Conservation (phyloP, 306 rosid species). For the Quercus gilva region DNA sequence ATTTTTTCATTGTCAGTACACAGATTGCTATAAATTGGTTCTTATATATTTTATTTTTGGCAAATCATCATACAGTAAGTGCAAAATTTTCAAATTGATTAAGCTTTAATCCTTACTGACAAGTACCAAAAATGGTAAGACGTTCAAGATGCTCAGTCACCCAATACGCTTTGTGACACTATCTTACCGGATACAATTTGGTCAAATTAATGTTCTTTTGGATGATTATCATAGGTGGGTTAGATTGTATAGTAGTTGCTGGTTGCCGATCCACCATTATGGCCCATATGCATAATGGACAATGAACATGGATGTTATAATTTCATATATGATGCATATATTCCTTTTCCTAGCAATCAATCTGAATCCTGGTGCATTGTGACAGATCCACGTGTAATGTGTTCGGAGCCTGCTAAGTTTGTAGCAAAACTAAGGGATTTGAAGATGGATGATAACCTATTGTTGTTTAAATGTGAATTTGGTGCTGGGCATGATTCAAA, state of each 20-base stretch:
- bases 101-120: background rate
- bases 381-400: constrained; percentile 88
- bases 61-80: background rate
- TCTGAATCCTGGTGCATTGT: constrained; percentile 16
- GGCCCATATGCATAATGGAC: constrained; percentile 1
- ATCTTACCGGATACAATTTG: background rate
- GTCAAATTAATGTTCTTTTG: background rate
- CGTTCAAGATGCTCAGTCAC: background rate
- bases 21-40: background rate
- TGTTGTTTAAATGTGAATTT: constrained; percentile 85
- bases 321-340: constrained; percentile 9
- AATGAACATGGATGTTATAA: background rate
- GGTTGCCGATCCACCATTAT: constrained; percentile 7
- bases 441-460: constrained; percentile 68
- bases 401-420: constrained; percentile 87
- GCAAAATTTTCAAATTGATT: background rate
- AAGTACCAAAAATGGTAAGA: background rate
- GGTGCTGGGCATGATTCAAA: constrained; percentile 93
- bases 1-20: background rate
- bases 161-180: background rate
- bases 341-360: constrained; percentile 1
- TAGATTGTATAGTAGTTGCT: constrained; percentile 18
- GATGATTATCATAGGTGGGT: background rate
- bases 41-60: background rate
- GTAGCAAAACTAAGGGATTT: constrained; percentile 83